phyloP scores from a whole-genome alignment of 2,329 filamentous ascomycete species.

The Colletotrichum sp. region DNA sequence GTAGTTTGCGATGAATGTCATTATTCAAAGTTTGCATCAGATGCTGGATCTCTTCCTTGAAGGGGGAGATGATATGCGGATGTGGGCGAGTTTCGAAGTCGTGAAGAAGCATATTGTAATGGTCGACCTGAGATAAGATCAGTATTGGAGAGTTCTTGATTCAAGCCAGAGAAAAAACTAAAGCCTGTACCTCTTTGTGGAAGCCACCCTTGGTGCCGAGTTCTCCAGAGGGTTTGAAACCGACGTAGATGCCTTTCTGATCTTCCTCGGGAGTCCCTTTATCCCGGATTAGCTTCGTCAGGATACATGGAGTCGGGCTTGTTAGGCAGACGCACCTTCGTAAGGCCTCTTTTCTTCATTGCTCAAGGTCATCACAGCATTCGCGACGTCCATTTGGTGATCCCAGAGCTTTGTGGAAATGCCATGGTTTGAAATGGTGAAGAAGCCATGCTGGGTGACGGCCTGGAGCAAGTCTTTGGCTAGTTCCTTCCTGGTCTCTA shows the following conservation, averaged over 20 bases:
- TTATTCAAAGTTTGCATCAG: not conserved
- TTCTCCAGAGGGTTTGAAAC: not conserved
- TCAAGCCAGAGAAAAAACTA: not conserved
- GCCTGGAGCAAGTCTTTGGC: not conserved
- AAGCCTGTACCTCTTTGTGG: not conserved
- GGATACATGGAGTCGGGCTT: fast-evolving
- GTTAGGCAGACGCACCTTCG: not conserved
- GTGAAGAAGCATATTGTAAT: not conserved
- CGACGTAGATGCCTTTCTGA: not conserved
- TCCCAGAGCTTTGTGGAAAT: not conserved
- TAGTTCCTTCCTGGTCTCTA: not conserved
- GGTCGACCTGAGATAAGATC: not conserved
- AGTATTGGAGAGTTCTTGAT: fast-evolving
- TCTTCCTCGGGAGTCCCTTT: not conserved
- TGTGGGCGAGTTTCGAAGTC: not conserved
- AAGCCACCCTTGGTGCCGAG: not conserved
- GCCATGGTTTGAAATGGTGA: not conserved
- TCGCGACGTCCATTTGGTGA: not conserved
- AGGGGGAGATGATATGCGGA: not conserved
- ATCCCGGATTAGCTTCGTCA: fast-evolving
- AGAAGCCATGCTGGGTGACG: not conserved
- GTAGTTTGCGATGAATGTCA: not conserved
- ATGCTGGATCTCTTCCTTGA: not conserved
- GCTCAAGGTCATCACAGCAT: not conserved
- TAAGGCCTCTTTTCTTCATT: not conserved